Conservation (phyloP, 352 stramenopile genomes). For the Globisporangium cystogenes region DNA sequence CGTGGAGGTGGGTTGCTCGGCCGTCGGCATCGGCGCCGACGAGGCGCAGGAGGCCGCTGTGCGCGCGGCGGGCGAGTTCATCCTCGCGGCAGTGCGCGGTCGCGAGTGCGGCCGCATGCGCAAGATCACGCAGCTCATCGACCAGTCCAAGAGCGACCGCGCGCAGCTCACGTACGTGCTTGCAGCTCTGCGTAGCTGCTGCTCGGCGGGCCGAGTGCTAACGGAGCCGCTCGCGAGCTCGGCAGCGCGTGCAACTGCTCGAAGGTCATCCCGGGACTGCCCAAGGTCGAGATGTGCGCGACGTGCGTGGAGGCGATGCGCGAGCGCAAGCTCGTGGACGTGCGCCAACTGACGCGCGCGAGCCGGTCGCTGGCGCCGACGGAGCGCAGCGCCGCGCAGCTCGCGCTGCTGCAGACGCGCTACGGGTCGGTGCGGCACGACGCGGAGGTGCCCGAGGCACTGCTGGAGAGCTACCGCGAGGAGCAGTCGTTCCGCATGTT, state of each 20-base stretch:
- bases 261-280: conserved; percentile 32
- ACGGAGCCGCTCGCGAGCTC: neutral
- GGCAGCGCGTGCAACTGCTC: conserved; percentile 51
- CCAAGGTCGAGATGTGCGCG: conserved; percentile 58
- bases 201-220: too few relatives aligned
- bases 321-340: conserved; percentile 36
- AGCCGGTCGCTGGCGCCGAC: neutral
- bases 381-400: conserved; percentile 16
- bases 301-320: conserved; percentile 46
- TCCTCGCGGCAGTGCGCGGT: conserved; percentile 35
- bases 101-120: conserved; percentile 46
- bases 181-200: too few relatives aligned
- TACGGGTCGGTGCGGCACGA: conserved; percentile 27
- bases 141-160: conserved; percentile 48
- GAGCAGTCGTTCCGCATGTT: conserved; percentile 57
- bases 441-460: conserved; percentile 22
- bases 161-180: conserved; percentile 38
- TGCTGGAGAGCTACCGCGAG: conserved; percentile 30
- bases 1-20: conserved; percentile 24
- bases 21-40: conserved; percentile 5
- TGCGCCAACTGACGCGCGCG: conserved; percentile 16
- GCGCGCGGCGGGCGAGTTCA: conserved; percentile 22
- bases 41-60: conserved; percentile 15
- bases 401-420: conserved; percentile 25
- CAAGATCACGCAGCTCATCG: conserved; percentile 45